A percentile compares a stretch with the other conserved stretches of the same genome.
phyloP scores from a whole-genome alignment of 2,329 filamentous ascomycete genomes.

The Amauroascus verrucosus region DNA sequence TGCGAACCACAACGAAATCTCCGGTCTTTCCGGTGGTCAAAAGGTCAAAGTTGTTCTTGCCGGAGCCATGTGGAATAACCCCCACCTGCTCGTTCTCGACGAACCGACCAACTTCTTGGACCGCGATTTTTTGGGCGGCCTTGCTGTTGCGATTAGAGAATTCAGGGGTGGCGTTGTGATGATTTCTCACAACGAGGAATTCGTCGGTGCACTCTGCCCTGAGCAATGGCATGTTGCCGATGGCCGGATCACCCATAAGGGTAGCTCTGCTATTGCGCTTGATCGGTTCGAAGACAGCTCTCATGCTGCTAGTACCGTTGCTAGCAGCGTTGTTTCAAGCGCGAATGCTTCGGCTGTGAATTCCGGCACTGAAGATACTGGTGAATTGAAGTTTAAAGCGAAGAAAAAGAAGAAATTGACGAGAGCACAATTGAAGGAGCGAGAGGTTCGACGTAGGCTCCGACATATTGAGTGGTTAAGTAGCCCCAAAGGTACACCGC shows the following conservation, averaged over 20 bases:
- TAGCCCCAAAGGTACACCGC: conserved; percentile 72
- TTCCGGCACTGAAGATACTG: conserved; percentile 71
- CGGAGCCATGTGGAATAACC: conserved; percentile 97
- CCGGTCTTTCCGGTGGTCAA: conserved; percentile 87
- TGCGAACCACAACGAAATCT: conserved; percentile 97
- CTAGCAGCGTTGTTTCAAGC: conserved; percentile 50
- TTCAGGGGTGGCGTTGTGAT: conserved; percentile 98
- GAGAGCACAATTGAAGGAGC: conserved; percentile 89
- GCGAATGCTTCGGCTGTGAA: conserved; percentile 58
- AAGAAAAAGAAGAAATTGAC: conserved; percentile 99
- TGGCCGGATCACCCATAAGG: conserved; percentile 76
- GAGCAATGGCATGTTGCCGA: conserved; percentile 94
- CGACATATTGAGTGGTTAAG: conserved; percentile 75
- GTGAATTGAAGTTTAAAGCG: conserved; percentile 70
- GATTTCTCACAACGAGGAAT: conserved; percentile 99
- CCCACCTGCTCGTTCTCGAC: conserved; percentile 91
- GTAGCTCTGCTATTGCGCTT: conserved; percentile 59
- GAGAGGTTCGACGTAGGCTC: conserved; percentile 73
- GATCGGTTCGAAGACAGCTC: conserved; percentile 83
- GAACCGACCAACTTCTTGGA: conserved; percentile 99
- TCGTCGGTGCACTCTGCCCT: conserved; percentile 86
- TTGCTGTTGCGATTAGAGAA: conserved; percentile 94
- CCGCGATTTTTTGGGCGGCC: conserved; percentile 87
- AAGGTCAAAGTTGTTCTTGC: conserved; percentile 99
- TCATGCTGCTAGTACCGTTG: conserved; percentile 45